Conservation (phyloP, 345 rosid genomes). For the Geranium brycei region DNA sequence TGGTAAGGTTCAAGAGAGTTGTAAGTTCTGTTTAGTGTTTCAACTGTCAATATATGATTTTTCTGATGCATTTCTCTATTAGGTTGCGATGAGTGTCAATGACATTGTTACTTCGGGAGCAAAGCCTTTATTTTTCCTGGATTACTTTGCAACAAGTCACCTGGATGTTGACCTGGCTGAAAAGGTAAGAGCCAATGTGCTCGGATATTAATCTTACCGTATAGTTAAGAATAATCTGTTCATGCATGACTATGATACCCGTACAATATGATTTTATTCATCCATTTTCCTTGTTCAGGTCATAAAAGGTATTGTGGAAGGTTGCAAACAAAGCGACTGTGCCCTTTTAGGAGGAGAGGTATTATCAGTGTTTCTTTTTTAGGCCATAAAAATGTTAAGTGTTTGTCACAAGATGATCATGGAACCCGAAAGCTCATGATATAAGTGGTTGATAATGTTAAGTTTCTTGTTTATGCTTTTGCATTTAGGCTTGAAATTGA, state of each 20-base stretch:
- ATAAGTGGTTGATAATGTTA: background rate
- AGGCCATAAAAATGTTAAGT: background rate
- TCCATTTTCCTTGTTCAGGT: slow-evolving; percentile 33
- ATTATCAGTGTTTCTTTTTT: slow-evolving; percentile 1
- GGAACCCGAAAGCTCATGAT: background rate
- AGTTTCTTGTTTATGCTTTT: background rate
- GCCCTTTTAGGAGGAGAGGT: slow-evolving; percentile 95
- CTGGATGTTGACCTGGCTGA: slow-evolving; percentile 96
- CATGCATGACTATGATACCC: background rate
- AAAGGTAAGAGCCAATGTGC: slow-evolving; percentile 30
- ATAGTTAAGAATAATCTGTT: background rate
- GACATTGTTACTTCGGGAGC: slow-evolving; percentile 96
- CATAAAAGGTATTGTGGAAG: slow-evolving; percentile 85
- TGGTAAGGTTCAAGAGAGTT: slow-evolving; percentile 28
- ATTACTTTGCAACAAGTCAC: slow-evolving; percentile 85
- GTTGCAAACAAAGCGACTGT: slow-evolving; percentile 74
- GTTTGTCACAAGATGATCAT: background rate
- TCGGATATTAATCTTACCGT: background rate
- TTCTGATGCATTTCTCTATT: slow-evolving; percentile 5
- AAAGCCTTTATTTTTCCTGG: slow-evolving; percentile 82
- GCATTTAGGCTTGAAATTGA: background rate
- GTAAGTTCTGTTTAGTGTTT: background rate
- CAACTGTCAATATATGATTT: slow-evolving; percentile 2
- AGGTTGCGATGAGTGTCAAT: slow-evolving; percentile 98
- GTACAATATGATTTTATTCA: background rate